A percentile compares a stretch with the other conserved stretches of the same genome.
Evolutionary conservation across 2,329 filamentous ascomycete genomes (phyloP).

Genomic region (Leptodontidium sp.): DNA sequence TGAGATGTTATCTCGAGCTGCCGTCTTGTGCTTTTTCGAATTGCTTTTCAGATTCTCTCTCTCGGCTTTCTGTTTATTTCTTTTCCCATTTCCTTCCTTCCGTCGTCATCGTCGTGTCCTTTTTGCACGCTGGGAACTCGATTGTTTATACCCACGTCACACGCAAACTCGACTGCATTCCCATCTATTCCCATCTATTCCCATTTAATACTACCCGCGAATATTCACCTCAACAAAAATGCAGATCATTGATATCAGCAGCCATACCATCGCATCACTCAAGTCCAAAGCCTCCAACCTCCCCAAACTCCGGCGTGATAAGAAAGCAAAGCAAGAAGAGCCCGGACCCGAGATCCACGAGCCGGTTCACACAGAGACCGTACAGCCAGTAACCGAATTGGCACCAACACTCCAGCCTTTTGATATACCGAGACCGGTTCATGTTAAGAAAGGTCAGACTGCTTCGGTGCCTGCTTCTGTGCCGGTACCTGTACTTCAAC

Average conservation of each 20-base stretch:
- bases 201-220: not conserved
- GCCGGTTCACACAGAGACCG: not conserved
- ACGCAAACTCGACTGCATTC: not conserved
- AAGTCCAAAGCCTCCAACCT: not conserved
- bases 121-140: not conserved
- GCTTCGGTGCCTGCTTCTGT: not conserved
- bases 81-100: not conserved
- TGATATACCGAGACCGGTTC: constrained; percentile 5
- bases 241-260: not conserved
- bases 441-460: not conserved
- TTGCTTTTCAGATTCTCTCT: not conserved
- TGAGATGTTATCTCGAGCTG: not conserved
- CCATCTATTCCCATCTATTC: not conserved
- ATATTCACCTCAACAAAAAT: not conserved
- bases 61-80: not conserved
- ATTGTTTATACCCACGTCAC: not conserved
- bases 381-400: not conserved
- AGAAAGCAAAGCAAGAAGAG: not conserved
- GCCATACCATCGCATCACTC: not conserved
- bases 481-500: not conserved
- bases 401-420: constrained; percentile 3
- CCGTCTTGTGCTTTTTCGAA: not conserved
- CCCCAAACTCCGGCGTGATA: not conserved
- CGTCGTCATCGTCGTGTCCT: not conserved
- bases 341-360: not conserved